Evolutionary conservation across 352 stramenopile species (phyloP), one percentile per base, ranked within the genome.

Genomic region (Phytophthora agathidicida): DNA sequence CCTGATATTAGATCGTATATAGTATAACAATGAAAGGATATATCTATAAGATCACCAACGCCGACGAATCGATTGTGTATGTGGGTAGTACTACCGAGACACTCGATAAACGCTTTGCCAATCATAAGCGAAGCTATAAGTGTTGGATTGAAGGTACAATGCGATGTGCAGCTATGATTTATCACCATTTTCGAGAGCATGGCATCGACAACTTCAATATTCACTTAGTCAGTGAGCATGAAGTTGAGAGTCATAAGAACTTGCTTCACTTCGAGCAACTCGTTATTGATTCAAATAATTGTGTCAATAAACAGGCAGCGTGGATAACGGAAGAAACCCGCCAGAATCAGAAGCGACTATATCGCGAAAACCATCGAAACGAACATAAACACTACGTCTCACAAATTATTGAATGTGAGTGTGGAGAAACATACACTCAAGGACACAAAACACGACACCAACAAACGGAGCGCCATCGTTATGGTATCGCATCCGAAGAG

Each of bases 1-100:
- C 39, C 42, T 60, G 17, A 50, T 59, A 60, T n/a, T n/a, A n/a
- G n/a, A n/a, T n/a, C n/a, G n/a, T 52, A 52, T 52, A 60, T 50
- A 59, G 37, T 59, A 17, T 17, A 51, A 50, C 43, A 47, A 55
- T 54, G 44, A 51, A 60, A 60, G 50, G 50, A 51, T 51, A 60
- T 51, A 50, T 51, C 38, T 60, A 59, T 50, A 50, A 50, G 46
- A 55, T 55, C 46, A 50, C 49, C 30, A 58, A 59, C 20, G 38
- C 38, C 4, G 50, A 59, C 30, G 50, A 59, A 30, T 44, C 50
- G 13, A 59, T 59, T 44, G 38, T 59, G 7, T 59, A 50, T 50
- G 50, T 50, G 27, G 50, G 50, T 60, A 60, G 51, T 42, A 52
- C 51, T 0, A 61, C 42, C 13, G 0, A 6, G 2, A 61, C 52